A percentile compares a stretch with the other conserved stretches of the same genome.
Conservation (phyloP, 306 rosid genomes). For the Geum urbanum region DNA sequence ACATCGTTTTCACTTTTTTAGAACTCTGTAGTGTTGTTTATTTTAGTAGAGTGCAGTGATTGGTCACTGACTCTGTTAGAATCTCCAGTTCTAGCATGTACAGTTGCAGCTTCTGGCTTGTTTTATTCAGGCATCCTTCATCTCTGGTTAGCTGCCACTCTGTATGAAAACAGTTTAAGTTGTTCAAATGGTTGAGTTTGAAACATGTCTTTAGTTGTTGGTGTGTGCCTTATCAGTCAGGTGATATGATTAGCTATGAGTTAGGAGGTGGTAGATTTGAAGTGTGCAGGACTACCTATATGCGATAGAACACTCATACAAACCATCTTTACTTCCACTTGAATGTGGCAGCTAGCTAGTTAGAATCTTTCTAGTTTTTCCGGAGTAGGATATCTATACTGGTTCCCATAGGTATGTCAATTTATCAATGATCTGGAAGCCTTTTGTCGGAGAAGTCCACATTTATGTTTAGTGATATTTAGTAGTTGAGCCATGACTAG, state of each 20-base stretch:
- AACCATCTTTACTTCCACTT: neutral
- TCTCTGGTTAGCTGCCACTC: neutral
- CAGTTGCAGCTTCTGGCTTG: neutral
- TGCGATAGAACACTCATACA: neutral
- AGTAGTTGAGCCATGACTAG: too few relatives aligned
- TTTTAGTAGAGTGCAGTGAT: neutral
- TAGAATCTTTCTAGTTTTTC: neutral
- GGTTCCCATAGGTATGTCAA: too few relatives aligned
- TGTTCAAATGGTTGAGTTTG: neutral
- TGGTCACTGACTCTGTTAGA: neutral
- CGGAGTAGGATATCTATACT: neutral
- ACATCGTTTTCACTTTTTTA: neutral
- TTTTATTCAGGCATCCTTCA: neutral
- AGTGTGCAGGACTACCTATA: neutral
- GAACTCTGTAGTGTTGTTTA: too few relatives aligned
- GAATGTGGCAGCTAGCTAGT: neutral
- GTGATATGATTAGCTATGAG: neutral
- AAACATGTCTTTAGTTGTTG: neutral
- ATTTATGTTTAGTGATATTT: too few relatives aligned
- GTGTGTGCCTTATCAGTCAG: neutral
- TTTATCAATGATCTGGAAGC: too few relatives aligned
- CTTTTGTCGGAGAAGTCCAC: too few relatives aligned
- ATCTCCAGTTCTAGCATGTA: neutral
- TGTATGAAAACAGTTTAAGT: neutral
- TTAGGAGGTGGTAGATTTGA: neutral